phyloP scores from a whole-genome alignment of 2,329 filamentous ascomycete species.

The Aureobasidium namibiae region DNA sequence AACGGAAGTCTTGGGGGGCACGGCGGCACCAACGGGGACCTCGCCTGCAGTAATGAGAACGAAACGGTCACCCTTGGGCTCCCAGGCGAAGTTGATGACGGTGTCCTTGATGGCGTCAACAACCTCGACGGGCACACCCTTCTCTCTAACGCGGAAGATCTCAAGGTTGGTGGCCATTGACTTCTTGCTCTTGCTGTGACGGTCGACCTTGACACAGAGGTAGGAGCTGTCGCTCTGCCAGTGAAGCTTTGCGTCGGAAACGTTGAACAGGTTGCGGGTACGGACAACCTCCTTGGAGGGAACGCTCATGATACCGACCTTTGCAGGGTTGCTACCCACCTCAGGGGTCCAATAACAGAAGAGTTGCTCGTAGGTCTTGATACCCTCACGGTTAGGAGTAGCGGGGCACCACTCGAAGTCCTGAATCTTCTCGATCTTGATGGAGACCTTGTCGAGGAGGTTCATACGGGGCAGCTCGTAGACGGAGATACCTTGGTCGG shows the following conservation, averaged over 20 bases:
- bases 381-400: slow-evolving; percentile 67
- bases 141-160: slow-evolving; percentile 95
- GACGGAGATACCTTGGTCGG: slow-evolving; percentile 79
- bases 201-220: slow-evolving; percentile 96
- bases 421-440: slow-evolving; percentile 94
- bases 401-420: slow-evolving; percentile 98
- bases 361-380: slow-evolving; percentile 91
- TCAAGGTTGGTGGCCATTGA: slow-evolving; percentile 93
- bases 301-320: slow-evolving; percentile 92
- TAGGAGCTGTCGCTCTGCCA: slow-evolving; percentile 95
- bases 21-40: slow-evolving; percentile 65
- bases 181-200: slow-evolving; percentile 99
- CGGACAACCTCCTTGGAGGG: slow-evolving; percentile 91
- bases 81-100: slow-evolving; percentile 99
- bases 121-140: slow-evolving; percentile 96
- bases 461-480: slow-evolving; percentile 88
- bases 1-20: slow-evolving; percentile 87
- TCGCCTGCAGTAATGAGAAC: slow-evolving; percentile 94
- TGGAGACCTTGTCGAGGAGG: slow-evolving; percentile 77
- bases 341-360: slow-evolving; percentile 99
- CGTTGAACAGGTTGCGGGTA: slow-evolving; percentile 94
- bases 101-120: slow-evolving; percentile 97
- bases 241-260: slow-evolving; percentile 94
- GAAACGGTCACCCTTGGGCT: slow-evolving; percentile 95
- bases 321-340: slow-evolving; percentile 94